Evolutionary conservation across 768 basidiomycete genomes (phyloP).

Genomic region (Tricholoma flavovirens): DNA sequence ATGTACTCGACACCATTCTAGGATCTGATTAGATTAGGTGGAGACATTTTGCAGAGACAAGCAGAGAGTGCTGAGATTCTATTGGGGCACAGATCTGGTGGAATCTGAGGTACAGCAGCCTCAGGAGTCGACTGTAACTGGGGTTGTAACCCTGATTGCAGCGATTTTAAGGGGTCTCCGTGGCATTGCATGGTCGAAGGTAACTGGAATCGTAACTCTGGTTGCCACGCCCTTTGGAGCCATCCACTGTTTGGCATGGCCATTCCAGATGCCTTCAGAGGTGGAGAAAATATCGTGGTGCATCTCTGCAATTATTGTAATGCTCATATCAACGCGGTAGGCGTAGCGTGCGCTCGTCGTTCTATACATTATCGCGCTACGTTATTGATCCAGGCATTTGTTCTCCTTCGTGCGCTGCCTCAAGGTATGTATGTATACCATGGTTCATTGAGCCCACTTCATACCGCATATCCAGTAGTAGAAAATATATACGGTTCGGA

Average conservation of each 20-base stretch:
- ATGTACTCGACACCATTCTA: no score
- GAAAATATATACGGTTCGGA: no score
- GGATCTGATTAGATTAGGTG: no score
- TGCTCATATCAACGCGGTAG: not conserved
- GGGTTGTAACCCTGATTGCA: no score
- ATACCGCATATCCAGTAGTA: constrained; percentile 1
- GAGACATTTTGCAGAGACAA: no score
- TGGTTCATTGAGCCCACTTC: constrained; percentile 1
- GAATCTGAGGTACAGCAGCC: no score
- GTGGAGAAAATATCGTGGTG: constrained; percentile 21
- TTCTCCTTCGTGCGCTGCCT: not conserved
- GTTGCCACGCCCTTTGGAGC: constrained; percentile 10
- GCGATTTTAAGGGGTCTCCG: no score
- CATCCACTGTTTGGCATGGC: constrained; percentile 22
- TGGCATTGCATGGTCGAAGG: no score
- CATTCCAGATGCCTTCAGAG: constrained; percentile 15
- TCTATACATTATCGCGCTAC: not conserved
- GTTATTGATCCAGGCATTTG: not conserved
- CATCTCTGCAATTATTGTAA: constrained; percentile 13
- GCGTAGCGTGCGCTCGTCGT: not conserved
- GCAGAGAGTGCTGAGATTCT: no score
- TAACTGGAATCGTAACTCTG: not conserved
- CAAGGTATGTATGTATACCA: not conserved
- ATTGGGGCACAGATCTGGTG: no score
- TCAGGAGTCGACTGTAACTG: no score